phyloP scores from a whole-genome alignment of 805 yeast genomes.

The Candida fluviatilis region DNA sequence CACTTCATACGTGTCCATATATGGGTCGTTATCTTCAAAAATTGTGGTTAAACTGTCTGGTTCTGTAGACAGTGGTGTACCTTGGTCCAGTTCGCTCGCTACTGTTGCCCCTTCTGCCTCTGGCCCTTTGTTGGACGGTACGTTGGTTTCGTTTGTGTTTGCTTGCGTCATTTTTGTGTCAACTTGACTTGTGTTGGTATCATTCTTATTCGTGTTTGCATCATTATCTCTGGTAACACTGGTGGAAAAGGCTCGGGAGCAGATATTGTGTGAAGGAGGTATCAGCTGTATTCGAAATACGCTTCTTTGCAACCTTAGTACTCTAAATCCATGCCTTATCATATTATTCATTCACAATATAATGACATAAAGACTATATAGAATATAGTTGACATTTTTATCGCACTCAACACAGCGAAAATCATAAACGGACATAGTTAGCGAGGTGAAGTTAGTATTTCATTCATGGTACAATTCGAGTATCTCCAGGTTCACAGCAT shows the following conservation, averaged over 20 bases:
- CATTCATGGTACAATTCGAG: background rate
- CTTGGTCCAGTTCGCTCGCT: background rate
- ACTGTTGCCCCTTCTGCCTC: background rate
- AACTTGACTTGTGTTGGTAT: no score
- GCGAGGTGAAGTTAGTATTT: background rate
- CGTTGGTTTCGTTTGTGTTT: background rate
- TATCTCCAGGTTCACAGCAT: background rate
- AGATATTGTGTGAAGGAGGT: background rate
- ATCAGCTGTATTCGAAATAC: background rate
- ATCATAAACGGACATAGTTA: background rate
- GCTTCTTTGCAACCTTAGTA: background rate
- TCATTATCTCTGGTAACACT: background rate
- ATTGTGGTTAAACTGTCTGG: conserved; percentile 50
- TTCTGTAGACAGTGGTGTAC: background rate
- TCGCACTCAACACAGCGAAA: background rate
- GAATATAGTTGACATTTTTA: background rate
- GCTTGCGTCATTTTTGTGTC: no score
- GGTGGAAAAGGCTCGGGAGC: background rate
- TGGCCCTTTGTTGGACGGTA: background rate
- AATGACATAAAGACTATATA: no score
- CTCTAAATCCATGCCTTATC: conserved; percentile 4
- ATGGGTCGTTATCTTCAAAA: conserved; percentile 43
- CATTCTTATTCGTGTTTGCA: background rate
- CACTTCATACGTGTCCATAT: conserved; percentile 47
- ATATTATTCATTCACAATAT: background rate